Evolutionary conservation across 2,329 filamentous ascomycete species (phyloP).

Genomic region (Amauroascus verrucosus): DNA sequence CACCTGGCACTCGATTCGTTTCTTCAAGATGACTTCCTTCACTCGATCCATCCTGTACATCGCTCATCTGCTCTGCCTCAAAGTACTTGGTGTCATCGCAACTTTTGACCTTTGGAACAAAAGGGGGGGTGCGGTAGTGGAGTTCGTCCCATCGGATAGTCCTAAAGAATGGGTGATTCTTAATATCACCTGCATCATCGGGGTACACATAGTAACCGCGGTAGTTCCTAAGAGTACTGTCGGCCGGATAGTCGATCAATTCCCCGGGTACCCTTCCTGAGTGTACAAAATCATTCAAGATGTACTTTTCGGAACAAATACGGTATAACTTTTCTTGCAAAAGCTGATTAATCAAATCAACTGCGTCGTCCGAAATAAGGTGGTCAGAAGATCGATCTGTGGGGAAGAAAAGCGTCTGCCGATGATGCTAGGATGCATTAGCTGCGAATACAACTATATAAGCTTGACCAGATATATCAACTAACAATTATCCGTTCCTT

Average conservation of each 20-base stretch:
- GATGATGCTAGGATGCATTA: constrained; percentile 49
- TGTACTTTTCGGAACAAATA: constrained; percentile 66
- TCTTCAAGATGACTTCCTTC: constrained; percentile 8
- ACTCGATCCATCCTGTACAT: constrained; percentile 42
- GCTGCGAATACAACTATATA: background rate
- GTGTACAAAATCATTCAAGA: constrained; percentile 49
- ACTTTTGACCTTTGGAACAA: constrained; percentile 60
- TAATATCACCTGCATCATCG: constrained; percentile 82
- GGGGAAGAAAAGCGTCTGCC: constrained; percentile 61
- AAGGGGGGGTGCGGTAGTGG: constrained; percentile 62
- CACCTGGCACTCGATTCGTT: background rate
- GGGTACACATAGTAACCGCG: constrained; percentile 61
- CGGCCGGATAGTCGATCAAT: constrained; percentile 24
- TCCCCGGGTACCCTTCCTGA: constrained; percentile 24
- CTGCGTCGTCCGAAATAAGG: constrained; percentile 57
- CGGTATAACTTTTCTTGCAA: constrained; percentile 65
- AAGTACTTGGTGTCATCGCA: constrained; percentile 80
- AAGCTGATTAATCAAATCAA: constrained; percentile 63
- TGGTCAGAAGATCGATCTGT: constrained; percentile 42
- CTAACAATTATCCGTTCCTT: constrained; percentile 74
- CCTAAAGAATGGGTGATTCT: constrained; percentile 74
- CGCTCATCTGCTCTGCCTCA: constrained; percentile 60
- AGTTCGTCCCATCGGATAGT: constrained; percentile 68
- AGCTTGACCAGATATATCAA: constrained; percentile 10
- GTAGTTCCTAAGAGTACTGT: constrained; percentile 31